Conservation (phyloP, 2,329 filamentous ascomycete species). For the Fusarium subglutinans region DNA sequence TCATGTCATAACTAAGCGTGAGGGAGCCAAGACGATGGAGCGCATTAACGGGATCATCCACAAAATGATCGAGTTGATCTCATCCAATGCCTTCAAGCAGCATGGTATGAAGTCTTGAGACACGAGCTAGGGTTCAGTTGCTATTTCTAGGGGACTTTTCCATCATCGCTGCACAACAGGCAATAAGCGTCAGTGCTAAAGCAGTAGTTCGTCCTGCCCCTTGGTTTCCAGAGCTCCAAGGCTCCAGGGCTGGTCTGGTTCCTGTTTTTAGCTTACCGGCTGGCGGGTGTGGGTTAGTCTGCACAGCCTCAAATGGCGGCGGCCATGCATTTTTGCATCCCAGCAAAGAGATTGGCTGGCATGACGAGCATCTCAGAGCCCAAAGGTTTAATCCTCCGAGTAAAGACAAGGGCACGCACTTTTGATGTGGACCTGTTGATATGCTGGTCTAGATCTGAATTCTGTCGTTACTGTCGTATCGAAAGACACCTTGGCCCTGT, state of each 20-base stretch:
- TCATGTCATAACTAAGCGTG: neutral
- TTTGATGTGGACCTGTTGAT: constrained; percentile 18
- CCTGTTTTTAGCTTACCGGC: constrained; percentile 36
- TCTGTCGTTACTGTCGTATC: constrained; percentile 14
- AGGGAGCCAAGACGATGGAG: constrained; percentile 22
- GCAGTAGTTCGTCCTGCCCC: constrained; percentile 25
- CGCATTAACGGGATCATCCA: constrained; percentile 3
- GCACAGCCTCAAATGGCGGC: constrained; percentile 36
- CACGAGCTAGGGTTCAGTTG: constrained; percentile 18
- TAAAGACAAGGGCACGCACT: constrained; percentile 16
- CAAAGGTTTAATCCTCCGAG: constrained; percentile 12
- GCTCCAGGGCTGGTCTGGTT: constrained; percentile 15
- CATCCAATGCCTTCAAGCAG: constrained; percentile 2
- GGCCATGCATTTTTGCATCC: constrained; percentile 8
- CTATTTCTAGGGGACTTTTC: constrained; percentile 25
- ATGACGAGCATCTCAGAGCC: constrained; percentile 3
- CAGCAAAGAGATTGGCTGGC: neutral
- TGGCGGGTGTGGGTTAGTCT: constrained; percentile 21
- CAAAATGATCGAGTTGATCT: neutral
- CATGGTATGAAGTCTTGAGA: constrained; percentile 13
- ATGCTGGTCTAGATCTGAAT: constrained; percentile 24
- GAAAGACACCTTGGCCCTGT: neutral
- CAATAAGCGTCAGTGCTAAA: constrained; percentile 15
- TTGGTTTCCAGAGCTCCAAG: neutral
- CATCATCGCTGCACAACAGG: constrained; percentile 4